Conservation (phyloP, 441 rosid species). For the Populus hybrid region DNA sequence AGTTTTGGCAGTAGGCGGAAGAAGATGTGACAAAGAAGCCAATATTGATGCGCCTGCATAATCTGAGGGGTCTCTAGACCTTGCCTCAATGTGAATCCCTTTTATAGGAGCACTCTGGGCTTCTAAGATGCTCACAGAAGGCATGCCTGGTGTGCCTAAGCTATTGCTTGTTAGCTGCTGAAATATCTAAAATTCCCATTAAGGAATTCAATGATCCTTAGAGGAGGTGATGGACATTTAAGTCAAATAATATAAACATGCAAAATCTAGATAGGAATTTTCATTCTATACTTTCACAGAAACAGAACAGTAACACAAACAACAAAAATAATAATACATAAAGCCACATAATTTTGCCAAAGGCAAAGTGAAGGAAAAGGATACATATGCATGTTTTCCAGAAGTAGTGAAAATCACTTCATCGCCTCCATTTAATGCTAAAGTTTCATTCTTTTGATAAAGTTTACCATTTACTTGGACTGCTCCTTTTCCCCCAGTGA, state of each 20-base stretch:
- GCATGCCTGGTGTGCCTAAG: slow-evolving; percentile 55
- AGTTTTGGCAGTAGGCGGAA: slow-evolving; percentile 55
- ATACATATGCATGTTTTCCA: slow-evolving; percentile 94
- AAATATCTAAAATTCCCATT: slow-evolving; percentile 60
- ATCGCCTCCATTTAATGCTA: slow-evolving; percentile 79
- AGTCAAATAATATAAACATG: slow-evolving; percentile 9
- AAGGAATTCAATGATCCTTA: slow-evolving; percentile 38
- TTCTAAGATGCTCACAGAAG: slow-evolving; percentile 72
- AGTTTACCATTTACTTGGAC: slow-evolving; percentile 85
- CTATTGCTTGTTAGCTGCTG: slow-evolving; percentile 72
- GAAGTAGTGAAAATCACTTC: slow-evolving; percentile 74
- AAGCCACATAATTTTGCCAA: neutral
- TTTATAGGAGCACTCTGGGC: slow-evolving; percentile 64
- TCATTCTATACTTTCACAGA: neutral
- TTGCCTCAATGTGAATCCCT: slow-evolving; percentile 72
- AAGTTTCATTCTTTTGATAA: slow-evolving; percentile 42
- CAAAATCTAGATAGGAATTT: neutral
- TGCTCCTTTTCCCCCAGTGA: slow-evolving; percentile 70
- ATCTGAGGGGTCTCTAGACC: slow-evolving; percentile 83
- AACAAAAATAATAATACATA: neutral
- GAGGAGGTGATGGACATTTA: slow-evolving; percentile 8
- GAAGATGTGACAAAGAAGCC: slow-evolving; percentile 79
- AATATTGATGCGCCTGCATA: slow-evolving; percentile 88
- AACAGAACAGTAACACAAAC: neutral
- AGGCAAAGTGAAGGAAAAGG: slow-evolving; percentile 41